A percentile compares a stretch with the other conserved stretches of the same genome.
These are phyloP conservation scores for Schoenoplectus triqueter DNA, from an alignment of 202 grass and related monocot species.

Conservation along the genomic window DNA sequence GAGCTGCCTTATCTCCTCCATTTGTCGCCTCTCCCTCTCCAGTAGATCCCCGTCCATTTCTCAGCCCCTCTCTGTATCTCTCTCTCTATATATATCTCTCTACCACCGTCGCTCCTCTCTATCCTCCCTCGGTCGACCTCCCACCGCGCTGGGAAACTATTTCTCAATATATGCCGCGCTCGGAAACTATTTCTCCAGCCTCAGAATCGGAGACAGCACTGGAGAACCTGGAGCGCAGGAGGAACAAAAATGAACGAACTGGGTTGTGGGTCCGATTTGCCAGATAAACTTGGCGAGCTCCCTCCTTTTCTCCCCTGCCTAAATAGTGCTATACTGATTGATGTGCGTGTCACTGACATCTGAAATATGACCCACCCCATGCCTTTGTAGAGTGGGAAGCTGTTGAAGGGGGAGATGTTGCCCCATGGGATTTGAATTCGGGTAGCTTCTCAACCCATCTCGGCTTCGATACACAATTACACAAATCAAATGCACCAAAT, in stretches of 20 bases:
- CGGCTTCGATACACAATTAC: too few species aligned
- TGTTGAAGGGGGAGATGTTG: too few species aligned
- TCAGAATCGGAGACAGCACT: background rate
- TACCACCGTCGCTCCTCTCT: conserved; percentile 2
- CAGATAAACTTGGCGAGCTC: background rate
- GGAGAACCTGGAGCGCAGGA: background rate
- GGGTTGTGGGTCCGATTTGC: conserved; percentile 11
- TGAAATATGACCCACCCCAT: too few species aligned
- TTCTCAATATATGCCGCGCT: background rate
- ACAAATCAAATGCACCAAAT: too few species aligned
- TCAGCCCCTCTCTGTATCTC: conserved; percentile 41
- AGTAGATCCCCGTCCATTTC: conserved; percentile 49
- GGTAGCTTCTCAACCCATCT: too few species aligned
- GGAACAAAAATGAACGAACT: conserved; percentile 1
- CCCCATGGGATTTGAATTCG: too few species aligned
- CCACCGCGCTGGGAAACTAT: background rate
- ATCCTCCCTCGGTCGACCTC: background rate
- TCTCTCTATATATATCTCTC: conserved; percentile 49
- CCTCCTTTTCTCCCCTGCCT: too few species aligned
- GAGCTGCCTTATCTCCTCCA: conserved; percentile 86
- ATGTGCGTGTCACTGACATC: too few species aligned
- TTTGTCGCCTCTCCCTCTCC: conserved; percentile 69
- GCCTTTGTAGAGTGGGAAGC: too few species aligned
- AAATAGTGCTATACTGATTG: too few species aligned
- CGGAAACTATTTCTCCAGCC: background rate